Conservation (phyloP, 129 eudicot species). For the Chrysanthemum seticuspe region DNA sequence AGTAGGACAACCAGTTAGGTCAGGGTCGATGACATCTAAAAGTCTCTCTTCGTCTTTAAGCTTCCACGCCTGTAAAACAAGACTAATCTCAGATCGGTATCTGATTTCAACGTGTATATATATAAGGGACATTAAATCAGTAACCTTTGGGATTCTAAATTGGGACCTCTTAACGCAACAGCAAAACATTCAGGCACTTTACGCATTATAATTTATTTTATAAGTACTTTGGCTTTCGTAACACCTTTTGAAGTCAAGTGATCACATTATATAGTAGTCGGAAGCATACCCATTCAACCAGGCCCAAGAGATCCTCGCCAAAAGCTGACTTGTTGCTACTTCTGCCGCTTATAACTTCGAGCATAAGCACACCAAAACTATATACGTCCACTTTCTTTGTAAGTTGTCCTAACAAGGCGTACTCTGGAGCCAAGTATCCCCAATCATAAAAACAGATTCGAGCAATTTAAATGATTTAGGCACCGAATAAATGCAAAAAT, state of each 20-base stretch:
- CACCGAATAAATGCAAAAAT: neutral
- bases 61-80: conserved; percentile 64
- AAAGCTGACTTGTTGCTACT: conserved; percentile 61
- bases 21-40: conserved; percentile 66
- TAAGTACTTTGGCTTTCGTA: too few species aligned
- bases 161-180: too few species aligned
- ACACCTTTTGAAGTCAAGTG: neutral
- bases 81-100: neutral
- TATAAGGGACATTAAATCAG: too few species aligned
- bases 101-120: too few species aligned
- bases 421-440: conserved; percentile 91
- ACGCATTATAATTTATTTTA: too few species aligned
- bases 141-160: too few species aligned
- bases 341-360: conserved; percentile 73
- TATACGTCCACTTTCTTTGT: conserved; percentile 86
- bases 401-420: conserved; percentile 65
- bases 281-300: conserved; percentile 74
- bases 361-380: conserved; percentile 80
- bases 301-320: conserved; percentile 56
- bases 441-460: conserved; percentile 29
- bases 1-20: conserved; percentile 50
- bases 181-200: too few species aligned
- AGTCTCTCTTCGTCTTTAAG: conserved; percentile 55
- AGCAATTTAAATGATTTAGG: neutral
- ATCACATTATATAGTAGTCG: neutral